Conservation (phyloP, 2,329 filamentous ascomycete species). For the Cladorrhinum sp. region DNA sequence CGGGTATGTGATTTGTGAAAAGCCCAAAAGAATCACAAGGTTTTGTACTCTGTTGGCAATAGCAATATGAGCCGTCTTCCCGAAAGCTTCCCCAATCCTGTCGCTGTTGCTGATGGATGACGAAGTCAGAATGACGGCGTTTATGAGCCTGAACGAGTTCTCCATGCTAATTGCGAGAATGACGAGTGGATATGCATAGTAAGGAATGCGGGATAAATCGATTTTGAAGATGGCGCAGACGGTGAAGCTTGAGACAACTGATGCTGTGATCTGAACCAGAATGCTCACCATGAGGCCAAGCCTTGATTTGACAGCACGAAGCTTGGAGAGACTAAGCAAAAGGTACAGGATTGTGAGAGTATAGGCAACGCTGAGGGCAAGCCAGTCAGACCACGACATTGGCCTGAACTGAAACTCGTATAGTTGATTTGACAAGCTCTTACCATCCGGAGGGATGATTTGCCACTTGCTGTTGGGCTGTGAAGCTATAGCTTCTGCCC, state of each 20-base stretch:
- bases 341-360: conserved; percentile 63
- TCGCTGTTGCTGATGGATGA: conserved; percentile 65
- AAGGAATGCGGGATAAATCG: conserved; percentile 71
- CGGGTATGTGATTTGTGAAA: conserved; percentile 66
- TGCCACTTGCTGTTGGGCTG: conserved; percentile 56
- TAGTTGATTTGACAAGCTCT: conserved; percentile 54
- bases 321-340: conserved; percentile 61
- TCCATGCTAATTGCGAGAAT: conserved; percentile 73
- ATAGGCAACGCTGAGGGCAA: conserved; percentile 65
- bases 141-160: conserved; percentile 76
- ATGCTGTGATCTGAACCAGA: conserved; percentile 65
- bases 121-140: conserved; percentile 70
- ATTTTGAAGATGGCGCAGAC: conserved; percentile 73
- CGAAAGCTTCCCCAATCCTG: conserved; percentile 71
- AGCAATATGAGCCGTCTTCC: conserved; percentile 68
- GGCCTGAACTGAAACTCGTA: conserved; percentile 79
- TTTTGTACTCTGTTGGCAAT: conserved; percentile 68
- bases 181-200: conserved; percentile 73
- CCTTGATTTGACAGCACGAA: conserved; percentile 73
- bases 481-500: conserved; percentile 51
- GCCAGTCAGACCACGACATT: conserved; percentile 63
- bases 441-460: conserved; percentile 60
- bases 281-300: conserved; percentile 70
- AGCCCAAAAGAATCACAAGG: conserved; percentile 59
- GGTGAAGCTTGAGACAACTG: conserved; percentile 76